These are phyloP conservation scores for Aspergillus costaricaensis DNA, from an alignment of 2,329 filamentous ascomycete genomes.

Conservation along the genomic window DNA sequence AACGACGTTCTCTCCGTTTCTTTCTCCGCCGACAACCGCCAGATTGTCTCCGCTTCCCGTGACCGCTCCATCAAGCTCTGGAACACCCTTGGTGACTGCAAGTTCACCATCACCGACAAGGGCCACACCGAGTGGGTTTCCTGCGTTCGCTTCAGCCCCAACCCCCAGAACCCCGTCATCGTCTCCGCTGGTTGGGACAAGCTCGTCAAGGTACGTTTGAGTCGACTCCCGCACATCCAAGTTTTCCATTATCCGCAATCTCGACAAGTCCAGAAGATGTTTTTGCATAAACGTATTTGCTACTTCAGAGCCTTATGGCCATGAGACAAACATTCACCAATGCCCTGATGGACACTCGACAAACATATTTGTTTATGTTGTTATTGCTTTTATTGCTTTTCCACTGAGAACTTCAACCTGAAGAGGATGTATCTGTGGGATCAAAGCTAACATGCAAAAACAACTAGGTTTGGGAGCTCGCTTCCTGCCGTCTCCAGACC, in stretches of 20 bases:
- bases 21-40: constrained; percentile 99
- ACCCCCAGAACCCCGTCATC: constrained; percentile 99
- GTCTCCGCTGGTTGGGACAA: constrained; percentile 99
- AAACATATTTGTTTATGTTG: constrained; percentile 15
- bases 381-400: constrained; percentile 6
- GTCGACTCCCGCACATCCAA: not conserved
- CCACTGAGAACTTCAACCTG: not conserved
- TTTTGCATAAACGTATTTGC: constrained; percentile 97
- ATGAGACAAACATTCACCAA: constrained; percentile 98
- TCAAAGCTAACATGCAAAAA: constrained; percentile 24
- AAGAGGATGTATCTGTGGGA: not conserved
- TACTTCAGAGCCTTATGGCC: constrained; percentile 98
- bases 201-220: constrained; percentile 90
- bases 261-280: constrained; percentile 72
- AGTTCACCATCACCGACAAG: constrained; percentile 99
- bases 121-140: constrained; percentile 99
- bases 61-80: constrained; percentile 99
- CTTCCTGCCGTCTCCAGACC: constrained; percentile 98
- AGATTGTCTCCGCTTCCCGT: constrained; percentile 98
- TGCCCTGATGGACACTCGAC: constrained; percentile 42
- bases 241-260: constrained; percentile 1
- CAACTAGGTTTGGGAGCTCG: constrained; percentile 94
- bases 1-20: constrained; percentile 99
- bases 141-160: constrained; percentile 98
- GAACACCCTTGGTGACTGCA: constrained; percentile 99